Evolutionary conservation across 164 flowering plant species (phyloP).

Genomic region (Vitis labrusca): DNA sequence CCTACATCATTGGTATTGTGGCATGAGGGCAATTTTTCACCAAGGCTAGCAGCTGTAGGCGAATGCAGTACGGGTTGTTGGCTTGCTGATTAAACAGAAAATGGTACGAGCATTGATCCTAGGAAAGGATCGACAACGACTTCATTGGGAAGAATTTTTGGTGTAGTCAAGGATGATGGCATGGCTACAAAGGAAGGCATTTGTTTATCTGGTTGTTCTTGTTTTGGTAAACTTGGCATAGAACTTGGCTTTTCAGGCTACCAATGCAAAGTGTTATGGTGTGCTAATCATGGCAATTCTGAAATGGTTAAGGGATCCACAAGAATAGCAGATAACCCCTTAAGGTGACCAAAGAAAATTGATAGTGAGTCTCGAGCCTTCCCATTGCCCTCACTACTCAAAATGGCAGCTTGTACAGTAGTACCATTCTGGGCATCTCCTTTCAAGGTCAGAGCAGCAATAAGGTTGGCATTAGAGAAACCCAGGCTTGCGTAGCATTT

Average conservation of each 20-base stretch:
- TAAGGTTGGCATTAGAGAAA: no score
- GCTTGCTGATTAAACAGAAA: slow-evolving; percentile 47
- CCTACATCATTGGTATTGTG: no score
- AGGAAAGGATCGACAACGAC: slow-evolving; percentile 39
- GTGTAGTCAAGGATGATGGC: slow-evolving; percentile 34
- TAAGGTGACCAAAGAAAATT: slow-evolving; percentile 6
- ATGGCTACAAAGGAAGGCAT: slow-evolving; percentile 24
- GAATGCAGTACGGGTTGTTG: slow-evolving; percentile 34
- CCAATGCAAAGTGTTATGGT: slow-evolving; percentile 51
- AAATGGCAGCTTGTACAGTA: no score
- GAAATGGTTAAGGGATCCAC: slow-evolving; percentile 32
- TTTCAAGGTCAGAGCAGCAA: no score
- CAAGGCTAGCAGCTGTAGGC: slow-evolving; percentile 29
- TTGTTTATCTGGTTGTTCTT: slow-evolving; percentile 56
- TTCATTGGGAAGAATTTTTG: slow-evolving; percentile 52
- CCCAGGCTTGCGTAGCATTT: no score
- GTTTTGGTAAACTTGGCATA: slow-evolving; percentile 33
- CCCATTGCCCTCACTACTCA: no score
- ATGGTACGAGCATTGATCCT: slow-evolving; percentile 48
- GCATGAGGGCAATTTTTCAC: slow-evolving; percentile 74
- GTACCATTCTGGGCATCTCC: no score
- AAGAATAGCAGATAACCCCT: slow-evolving; percentile 40
- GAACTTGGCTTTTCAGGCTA: slow-evolving; percentile 57
- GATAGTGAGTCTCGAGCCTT: no score
- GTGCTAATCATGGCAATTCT: slow-evolving; percentile 39